phyloP scores from a whole-genome alignment of 176 grass and related monocot species.

The Oryza meridionalis region DNA sequence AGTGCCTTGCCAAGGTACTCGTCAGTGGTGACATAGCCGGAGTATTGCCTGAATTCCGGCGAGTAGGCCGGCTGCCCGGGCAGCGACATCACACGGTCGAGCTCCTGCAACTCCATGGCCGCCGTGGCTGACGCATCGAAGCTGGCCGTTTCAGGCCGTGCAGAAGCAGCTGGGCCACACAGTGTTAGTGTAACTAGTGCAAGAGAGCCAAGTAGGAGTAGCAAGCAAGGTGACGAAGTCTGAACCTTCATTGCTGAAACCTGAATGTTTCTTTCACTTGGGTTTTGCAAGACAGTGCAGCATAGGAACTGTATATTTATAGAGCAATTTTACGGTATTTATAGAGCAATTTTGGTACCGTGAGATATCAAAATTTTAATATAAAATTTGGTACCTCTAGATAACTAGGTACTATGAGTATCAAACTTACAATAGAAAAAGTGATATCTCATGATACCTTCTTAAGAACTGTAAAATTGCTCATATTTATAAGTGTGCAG shows the following conservation, averaged over 20 bases:
- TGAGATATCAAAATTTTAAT: too few species aligned
- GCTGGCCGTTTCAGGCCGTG: neutral
- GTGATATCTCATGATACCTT: too few species aligned
- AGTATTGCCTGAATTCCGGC: conserved; percentile 47
- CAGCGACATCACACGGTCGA: conserved; percentile 49
- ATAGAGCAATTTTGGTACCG: too few species aligned
- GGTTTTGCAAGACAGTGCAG: neutral
- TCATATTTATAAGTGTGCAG: neutral
- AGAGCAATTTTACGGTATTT: too few species aligned
- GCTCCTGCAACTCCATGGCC: conserved; percentile 31
- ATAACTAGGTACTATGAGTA: too few species aligned
- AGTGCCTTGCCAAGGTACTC: conserved; percentile 58
- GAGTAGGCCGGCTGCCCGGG: conserved; percentile 46
- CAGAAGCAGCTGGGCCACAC: neutral
- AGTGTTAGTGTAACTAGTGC: conserved; percentile 6
- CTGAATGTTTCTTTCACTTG: neutral
- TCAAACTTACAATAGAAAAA: too few species aligned
- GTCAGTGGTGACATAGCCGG: conserved; percentile 56
- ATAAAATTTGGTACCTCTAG: too few species aligned
- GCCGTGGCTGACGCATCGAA: conserved; percentile 19
- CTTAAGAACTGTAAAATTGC: too few species aligned
- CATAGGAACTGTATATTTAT: conserved; percentile 21
- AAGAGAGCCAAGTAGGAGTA: conserved; percentile 17
- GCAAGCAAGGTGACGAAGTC: neutral
- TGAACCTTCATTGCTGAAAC: conserved; percentile 20